A percentile compares a stretch with the other conserved stretches of the same genome.
phyloP scores from a whole-genome alignment of 805 yeast genomes.

The Yarrowia sp. region DNA sequence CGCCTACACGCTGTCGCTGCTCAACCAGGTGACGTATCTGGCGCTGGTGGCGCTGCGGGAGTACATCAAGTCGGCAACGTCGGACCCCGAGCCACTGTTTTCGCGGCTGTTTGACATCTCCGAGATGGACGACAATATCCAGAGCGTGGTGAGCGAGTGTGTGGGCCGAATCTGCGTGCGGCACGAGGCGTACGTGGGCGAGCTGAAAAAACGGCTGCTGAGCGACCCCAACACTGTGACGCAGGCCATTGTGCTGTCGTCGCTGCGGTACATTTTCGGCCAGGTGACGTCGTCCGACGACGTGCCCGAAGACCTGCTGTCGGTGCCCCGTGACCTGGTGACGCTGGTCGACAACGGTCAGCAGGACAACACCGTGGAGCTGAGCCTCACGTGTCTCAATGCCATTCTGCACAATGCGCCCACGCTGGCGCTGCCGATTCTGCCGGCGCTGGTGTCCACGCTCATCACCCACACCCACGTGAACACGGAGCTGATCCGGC shows the following conservation, averaged over 20 bases:
- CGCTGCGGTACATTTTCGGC: constrained; percentile 52
- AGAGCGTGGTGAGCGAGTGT: constrained; percentile 44
- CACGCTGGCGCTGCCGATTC: constrained; percentile 54
- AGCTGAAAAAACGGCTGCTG: constrained; percentile 46
- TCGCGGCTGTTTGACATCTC: constrained; percentile 17
- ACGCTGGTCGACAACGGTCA: constrained; percentile 43
- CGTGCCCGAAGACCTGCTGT: constrained; percentile 20
- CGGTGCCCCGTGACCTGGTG: constrained; percentile 43
- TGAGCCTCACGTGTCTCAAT: constrained; percentile 64
- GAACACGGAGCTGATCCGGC: constrained; percentile 53
- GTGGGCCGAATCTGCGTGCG: constrained; percentile 45
- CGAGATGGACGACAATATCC: constrained; percentile 40
- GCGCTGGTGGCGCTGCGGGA: constrained; percentile 32
- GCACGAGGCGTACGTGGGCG: constrained; percentile 47
- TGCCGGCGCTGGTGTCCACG: constrained; percentile 53
- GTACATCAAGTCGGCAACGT: constrained; percentile 14
- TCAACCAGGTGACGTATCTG: constrained; percentile 17
- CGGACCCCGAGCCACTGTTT: constrained; percentile 24
- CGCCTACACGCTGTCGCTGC: constrained; percentile 6
- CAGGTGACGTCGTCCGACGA: constrained; percentile 42
- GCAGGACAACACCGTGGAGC: constrained; percentile 60
- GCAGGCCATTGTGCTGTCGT: constrained; percentile 49
- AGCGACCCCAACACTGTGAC: constrained; percentile 41
- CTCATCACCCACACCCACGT: constrained; percentile 58
- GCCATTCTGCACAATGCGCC: constrained; percentile 67